Evolutionary conservation across 228 moss, liverwort and hornwort species (phyloP), one percentile per base, ranked within the genome.

Genomic region (Sphagnum magellanicum): DNA sequence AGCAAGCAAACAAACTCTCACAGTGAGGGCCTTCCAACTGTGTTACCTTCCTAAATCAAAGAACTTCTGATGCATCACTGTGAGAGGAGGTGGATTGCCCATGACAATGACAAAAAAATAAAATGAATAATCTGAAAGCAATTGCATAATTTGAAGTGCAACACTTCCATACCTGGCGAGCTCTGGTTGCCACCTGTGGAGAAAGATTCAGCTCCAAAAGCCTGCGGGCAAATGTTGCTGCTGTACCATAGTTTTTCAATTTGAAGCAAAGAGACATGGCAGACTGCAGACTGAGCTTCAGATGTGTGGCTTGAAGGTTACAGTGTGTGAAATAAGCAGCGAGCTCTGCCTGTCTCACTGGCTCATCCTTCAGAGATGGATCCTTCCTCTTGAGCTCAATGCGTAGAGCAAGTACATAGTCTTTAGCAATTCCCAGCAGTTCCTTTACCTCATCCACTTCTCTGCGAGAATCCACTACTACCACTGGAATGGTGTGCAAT

Each of bases 371-470:
- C 81, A 91, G 83, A 6, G 75, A 70, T 16, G 85, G 85, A 66
- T 97, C 93, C 74, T 84, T 97, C 68, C 89, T 88, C 76, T 83
- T 93, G 16, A 90, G 79, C 68, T 97, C 96, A 73, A 97, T 93
- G 72, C 81, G 86, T 66, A 97, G 68, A 2, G 91, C 96, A 51
- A 97, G 74, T 1, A 87, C 86, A 53, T 97, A 97, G 78, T 97
- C 93, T 69, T 93, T 93, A 0, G 93, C 84, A 60, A 91, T 91
- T 49, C 91, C 93, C 15, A 97, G 88, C 57, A 97, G 85, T 79
- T 97, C 96, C 74, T 97, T 97, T 61, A 93, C 91, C 71, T 93
- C 96, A 68, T 93, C 96, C 57, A 97, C 96, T 79, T 97, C 93
- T 77, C 73, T 93, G 64, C 96, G 84, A 57, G 91, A 89, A 16